Percentiles rank a stretch among this genome's conserved stretches.
phyloP scores from a whole-genome alignment of 495 filamentous ascomycete genomes.

The Hypoxylon perforatum region DNA sequence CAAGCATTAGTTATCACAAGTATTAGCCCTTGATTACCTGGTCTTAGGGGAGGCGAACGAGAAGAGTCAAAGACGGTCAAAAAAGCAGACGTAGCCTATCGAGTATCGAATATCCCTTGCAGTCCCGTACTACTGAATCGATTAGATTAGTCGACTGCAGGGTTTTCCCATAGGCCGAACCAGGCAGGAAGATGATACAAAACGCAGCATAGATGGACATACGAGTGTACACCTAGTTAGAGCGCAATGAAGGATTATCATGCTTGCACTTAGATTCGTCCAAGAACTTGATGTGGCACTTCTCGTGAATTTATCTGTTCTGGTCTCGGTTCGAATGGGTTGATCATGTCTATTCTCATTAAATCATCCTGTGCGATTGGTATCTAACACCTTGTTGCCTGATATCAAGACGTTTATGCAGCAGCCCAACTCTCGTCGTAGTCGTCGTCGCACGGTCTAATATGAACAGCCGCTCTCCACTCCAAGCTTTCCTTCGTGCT shows the following conservation, averaged over 20 bases:
- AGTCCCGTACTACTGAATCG: constrained; percentile 9
- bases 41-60: not conserved
- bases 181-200: constrained; percentile 10
- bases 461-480: no score
- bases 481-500: no score
- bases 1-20: not conserved
- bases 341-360: no score
- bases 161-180: not conserved
- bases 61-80: not conserved
- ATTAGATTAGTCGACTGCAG: constrained; percentile 13
- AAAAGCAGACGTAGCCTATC: constrained; percentile 20
- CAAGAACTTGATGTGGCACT: no score
- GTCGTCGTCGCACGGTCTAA: no score
- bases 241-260: constrained; percentile 20
- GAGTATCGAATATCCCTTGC: constrained; percentile 25
- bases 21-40: not conserved
- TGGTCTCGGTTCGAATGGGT: no score
- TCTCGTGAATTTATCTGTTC: no score
- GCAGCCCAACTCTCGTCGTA: no score
- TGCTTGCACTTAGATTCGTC: no score
- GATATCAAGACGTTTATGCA: no score
- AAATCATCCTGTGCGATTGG: no score
- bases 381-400: no score
- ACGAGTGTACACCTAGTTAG: constrained; percentile 36
- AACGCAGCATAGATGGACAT: constrained; percentile 48